These are phyloP conservation scores for Apium graveolens DNA, from an alignment of 129 eudicot species.

Conservation along the genomic window DNA sequence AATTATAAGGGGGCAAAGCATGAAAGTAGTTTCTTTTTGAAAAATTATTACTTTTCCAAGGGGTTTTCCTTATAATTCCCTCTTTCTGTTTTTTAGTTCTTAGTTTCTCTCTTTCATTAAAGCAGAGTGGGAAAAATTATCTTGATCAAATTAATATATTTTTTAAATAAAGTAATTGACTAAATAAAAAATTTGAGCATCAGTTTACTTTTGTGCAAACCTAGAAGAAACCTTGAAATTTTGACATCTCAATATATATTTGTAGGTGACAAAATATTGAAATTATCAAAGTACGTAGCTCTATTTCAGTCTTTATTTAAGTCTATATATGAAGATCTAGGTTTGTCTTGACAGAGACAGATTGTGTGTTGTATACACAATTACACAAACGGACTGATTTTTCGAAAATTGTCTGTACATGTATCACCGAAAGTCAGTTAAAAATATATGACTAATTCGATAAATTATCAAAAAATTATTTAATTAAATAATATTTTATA, in stretches of 20 bases:
- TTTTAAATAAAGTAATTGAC: neutral
- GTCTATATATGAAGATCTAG: too few relatives aligned
- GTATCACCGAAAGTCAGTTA: too few relatives aligned
- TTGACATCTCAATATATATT: neutral
- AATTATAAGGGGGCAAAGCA: constrained; percentile 37
- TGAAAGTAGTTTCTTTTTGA: constrained; percentile 14
- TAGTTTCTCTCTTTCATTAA: neutral
- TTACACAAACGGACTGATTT: too few relatives aligned
- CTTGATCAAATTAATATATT: neutral
- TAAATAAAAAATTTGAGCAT: neutral
- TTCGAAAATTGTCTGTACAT: too few relatives aligned
- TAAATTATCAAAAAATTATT: too few relatives aligned
- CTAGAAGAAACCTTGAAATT: too few relatives aligned
- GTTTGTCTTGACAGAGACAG: neutral
- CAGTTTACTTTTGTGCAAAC: too few relatives aligned
- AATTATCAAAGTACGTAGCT: too few relatives aligned
- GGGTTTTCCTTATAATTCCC: neutral
- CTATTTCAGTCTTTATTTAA: too few relatives aligned
- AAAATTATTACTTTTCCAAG: constrained; percentile 8
- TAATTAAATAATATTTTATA: too few relatives aligned
- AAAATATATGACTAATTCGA: too few relatives aligned
- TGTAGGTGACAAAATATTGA: too few relatives aligned
- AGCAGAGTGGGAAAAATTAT: neutral
- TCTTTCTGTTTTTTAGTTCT: constrained; percentile 1
- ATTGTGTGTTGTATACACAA: neutral